These are phyloP conservation scores for Rubroboletus pulcherrimus DNA, from an alignment of 768 basidiomycete genomes.

Conservation along the genomic window DNA sequence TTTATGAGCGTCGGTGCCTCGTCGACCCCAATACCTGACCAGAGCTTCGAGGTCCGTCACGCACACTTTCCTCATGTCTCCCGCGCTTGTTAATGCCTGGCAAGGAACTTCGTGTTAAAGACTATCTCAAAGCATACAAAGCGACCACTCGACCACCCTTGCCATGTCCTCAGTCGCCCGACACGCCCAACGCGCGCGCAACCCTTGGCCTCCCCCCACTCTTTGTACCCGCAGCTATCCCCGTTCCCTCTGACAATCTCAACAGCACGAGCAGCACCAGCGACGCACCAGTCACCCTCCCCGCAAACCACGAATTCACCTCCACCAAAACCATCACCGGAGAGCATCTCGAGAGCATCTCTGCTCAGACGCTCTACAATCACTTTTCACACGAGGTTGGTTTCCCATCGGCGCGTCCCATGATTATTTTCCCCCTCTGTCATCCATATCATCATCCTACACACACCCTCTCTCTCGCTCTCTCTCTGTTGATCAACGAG, in stretches of 20 bases:
- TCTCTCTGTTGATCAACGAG: background rate
- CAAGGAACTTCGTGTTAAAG: constrained; percentile 54
- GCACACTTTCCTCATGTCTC: background rate
- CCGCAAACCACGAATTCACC: constrained; percentile 25
- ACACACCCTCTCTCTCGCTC: background rate
- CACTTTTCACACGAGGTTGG: constrained; percentile 43
- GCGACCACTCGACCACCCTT: constrained; percentile 45
- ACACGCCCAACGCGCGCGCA: constrained; percentile 39
- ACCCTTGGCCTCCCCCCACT: constrained; percentile 47
- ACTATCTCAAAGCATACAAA: constrained; percentile 50
- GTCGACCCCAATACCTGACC: constrained; percentile 9
- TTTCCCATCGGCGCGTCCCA: constrained; percentile 4
- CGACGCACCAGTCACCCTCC: constrained; percentile 6
- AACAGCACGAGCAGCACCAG: background rate
- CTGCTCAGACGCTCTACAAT: constrained; percentile 34
- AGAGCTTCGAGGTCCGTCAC: constrained; percentile 28
- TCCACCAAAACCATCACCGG: constrained; percentile 17
- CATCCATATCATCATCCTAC: background rate
- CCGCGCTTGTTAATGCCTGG: background rate
- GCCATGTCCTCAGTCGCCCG: constrained; percentile 47
- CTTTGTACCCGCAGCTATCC: constrained; percentile 42
- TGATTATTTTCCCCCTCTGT: background rate
- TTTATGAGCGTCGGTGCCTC: constrained; percentile 30
- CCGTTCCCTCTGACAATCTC: constrained; percentile 5
- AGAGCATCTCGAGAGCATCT: constrained; percentile 38